These are phyloP conservation scores for Byssothecium circinans DNA, from an alignment of 2,329 filamentous ascomycete genomes.

Conservation along the genomic window DNA sequence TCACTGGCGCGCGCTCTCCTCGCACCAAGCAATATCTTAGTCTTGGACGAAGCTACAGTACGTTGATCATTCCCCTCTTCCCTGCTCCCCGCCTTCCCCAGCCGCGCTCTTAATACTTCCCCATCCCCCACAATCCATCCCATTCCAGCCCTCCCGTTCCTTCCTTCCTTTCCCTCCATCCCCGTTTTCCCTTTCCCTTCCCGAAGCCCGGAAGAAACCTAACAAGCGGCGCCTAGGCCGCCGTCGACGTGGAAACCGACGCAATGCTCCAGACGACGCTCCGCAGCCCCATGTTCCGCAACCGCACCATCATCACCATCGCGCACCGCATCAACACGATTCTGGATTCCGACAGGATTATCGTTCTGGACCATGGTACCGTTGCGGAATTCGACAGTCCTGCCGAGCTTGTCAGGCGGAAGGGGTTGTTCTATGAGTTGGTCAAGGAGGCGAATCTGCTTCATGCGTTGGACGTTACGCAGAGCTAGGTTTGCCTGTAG, in stretches of 20 bases:
- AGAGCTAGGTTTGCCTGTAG: slow-evolving; percentile 7
- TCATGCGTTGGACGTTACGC: slow-evolving; percentile 25
- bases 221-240: slow-evolving; percentile 50
- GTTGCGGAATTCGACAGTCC: slow-evolving; percentile 94
- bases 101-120: not conserved
- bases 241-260: slow-evolving; percentile 71
- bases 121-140: too few species aligned
- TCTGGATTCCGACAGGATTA: slow-evolving; percentile 81
- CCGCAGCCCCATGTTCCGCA: slow-evolving; percentile 71
- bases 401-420: slow-evolving; percentile 70
- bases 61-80: slow-evolving; percentile 36
- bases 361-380: slow-evolving; percentile 87
- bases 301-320: slow-evolving; percentile 97
- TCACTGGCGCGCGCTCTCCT: slow-evolving; percentile 91
- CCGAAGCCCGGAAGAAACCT: too few species aligned
- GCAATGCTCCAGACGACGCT: slow-evolving; percentile 65
- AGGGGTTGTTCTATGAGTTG: slow-evolving; percentile 83
- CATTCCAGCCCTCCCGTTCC: not conserved
- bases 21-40: slow-evolving; percentile 93
- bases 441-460: slow-evolving; percentile 87
- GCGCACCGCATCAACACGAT: slow-evolving; percentile 99
- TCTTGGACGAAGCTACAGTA: slow-evolving; percentile 94
- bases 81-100: not conserved
- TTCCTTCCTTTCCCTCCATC: slow-evolving; percentile 4
- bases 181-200: not conserved